These are phyloP conservation scores for Casaregolazyma suthepensis DNA, from an alignment of 1,139 yeast genomes.

Conservation along the genomic window DNA sequence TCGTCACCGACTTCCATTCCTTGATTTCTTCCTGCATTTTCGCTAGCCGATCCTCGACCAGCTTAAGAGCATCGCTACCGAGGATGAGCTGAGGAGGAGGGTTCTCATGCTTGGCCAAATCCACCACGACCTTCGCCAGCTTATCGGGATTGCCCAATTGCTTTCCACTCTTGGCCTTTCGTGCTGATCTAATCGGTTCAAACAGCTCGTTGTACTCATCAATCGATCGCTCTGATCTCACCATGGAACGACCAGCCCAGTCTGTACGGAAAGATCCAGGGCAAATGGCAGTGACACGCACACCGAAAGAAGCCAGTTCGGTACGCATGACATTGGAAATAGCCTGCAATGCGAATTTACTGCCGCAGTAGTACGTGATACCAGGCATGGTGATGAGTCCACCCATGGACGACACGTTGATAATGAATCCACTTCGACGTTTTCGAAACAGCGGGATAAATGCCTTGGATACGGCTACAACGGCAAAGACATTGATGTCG, in stretches of 20 bases:
- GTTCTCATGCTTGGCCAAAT: neutral
- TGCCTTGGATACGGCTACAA: neutral
- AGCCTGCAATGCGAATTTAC: neutral
- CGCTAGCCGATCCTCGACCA: neutral
- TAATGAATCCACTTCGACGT: neutral
- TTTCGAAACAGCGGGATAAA: neutral
- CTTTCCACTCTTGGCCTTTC: neutral
- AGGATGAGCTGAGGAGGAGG: neutral
- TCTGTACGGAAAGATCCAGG: neutral
- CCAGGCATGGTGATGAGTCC: neutral
- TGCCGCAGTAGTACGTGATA: neutral
- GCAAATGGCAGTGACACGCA: neutral
- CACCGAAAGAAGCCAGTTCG: neutral
- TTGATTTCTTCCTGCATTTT: neutral
- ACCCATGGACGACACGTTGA: neutral
- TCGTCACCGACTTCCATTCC: neutral
- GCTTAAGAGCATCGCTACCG: neutral
- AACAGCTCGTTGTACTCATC: neutral
- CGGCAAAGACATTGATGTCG: conserved; percentile 16
- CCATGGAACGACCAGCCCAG: neutral
- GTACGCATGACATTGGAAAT: neutral
- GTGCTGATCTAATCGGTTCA: neutral
- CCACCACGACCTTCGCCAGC: neutral
- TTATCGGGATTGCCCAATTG: neutral
- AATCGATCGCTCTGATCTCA: neutral